phyloP scores from a whole-genome alignment of 1,139 yeast species.

The Candida mesenterica region DNA sequence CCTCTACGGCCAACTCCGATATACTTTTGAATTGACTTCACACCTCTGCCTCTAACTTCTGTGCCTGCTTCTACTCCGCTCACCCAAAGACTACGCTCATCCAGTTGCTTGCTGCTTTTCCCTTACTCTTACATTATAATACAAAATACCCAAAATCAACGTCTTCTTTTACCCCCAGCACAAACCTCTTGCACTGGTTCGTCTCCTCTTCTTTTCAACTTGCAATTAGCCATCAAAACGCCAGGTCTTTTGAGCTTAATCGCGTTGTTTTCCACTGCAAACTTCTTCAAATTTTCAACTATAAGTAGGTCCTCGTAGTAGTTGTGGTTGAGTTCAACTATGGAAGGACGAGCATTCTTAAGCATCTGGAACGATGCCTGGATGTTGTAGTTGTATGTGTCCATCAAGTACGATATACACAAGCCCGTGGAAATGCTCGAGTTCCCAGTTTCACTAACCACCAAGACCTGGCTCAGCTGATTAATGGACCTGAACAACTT shows the following conservation, averaged over 20 bases:
- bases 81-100: background rate
- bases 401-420: conserved; percentile 42
- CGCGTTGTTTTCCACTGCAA: conserved; percentile 32
- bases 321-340: conserved; percentile 28
- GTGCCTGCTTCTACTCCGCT: background rate
- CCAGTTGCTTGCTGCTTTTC: background rate
- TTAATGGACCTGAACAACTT: conserved; percentile 37
- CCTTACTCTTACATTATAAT: background rate
- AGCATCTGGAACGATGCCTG: conserved; percentile 26
- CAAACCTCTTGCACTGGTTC: conserved; percentile 12
- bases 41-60: no score
- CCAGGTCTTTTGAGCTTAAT: conserved; percentile 28
- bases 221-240: conserved; percentile 33
- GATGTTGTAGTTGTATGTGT: conserved; percentile 37
- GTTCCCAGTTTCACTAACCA: conserved; percentile 35
- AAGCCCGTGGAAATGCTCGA: conserved; percentile 33
- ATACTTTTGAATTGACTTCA: no score
- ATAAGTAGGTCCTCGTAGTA: conserved; percentile 44
- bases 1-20: no score
- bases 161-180: conserved; percentile 12
- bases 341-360: conserved; percentile 17
- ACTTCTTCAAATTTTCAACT: conserved; percentile 41
- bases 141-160: background rate
- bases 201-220: conserved; percentile 31
- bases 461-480: conserved; percentile 31